Percentiles rank a stretch among this genome's conserved stretches.
Conservation (phyloP, 2,329 filamentous ascomycete genomes). For the Calonectria multiphialidica region DNA sequence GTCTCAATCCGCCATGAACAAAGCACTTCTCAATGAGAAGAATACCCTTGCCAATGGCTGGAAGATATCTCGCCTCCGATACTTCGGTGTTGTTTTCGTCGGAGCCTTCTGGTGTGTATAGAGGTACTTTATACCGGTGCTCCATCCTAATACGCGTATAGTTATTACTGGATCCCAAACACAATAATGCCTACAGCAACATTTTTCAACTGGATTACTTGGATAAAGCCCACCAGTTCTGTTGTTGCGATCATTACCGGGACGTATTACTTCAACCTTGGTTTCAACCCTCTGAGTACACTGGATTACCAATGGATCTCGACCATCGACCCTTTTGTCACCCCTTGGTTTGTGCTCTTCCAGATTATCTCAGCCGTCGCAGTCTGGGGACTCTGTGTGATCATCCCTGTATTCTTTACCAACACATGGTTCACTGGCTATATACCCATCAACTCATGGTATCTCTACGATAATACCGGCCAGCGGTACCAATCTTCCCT, state of each 20-base stretch:
- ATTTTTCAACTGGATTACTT: slow-evolving; percentile 70
- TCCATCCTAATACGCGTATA: too few relatives aligned
- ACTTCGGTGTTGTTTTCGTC: slow-evolving; percentile 69
- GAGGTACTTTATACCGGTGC: too few relatives aligned
- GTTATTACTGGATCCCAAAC: slow-evolving; percentile 72
- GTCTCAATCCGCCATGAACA: slow-evolving; percentile 63
- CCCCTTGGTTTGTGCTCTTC: slow-evolving; percentile 64
- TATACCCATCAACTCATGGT: background rate
- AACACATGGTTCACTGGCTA: background rate
- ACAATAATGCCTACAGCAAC: slow-evolving; percentile 71
- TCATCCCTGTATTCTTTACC: background rate
- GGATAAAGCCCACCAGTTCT: slow-evolving; percentile 55
- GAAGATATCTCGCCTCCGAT: slow-evolving; percentile 71
- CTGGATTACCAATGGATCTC: slow-evolving; percentile 62
- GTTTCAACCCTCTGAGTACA: slow-evolving; percentile 71
- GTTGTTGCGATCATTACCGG: slow-evolving; percentile 65
- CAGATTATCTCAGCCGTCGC: slow-evolving; percentile 62
- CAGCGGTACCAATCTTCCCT: slow-evolving; percentile 68
- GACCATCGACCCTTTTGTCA: slow-evolving; percentile 62
- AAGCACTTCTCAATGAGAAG: slow-evolving; percentile 56
- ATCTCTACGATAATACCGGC: slow-evolving; percentile 69
- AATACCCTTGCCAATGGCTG: slow-evolving; percentile 66
- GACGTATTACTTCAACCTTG: slow-evolving; percentile 68
- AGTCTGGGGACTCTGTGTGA: background rate
- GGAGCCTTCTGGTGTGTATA: slow-evolving; percentile 56